phyloP scores from a whole-genome alignment of 148 eudicot species.

The Silene conica region DNA sequence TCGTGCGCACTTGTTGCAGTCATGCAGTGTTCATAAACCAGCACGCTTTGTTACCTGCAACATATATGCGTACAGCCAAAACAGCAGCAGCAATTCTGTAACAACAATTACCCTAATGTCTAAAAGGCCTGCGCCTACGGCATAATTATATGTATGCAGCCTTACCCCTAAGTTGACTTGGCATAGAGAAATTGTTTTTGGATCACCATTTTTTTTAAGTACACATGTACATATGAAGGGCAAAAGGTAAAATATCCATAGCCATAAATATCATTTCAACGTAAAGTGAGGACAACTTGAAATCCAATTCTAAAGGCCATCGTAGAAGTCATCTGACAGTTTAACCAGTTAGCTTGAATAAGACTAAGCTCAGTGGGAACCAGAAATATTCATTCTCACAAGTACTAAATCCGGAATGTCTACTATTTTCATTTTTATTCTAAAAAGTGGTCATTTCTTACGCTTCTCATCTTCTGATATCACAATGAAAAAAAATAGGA shows the following conservation, averaged over 20 bases:
- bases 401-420: not conserved
- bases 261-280: not conserved
- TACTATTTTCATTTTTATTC: not conserved
- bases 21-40: not conserved
- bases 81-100: not conserved
- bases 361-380: not conserved
- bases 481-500: not conserved
- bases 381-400: not conserved
- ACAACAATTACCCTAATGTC: not conserved
- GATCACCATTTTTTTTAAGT: not conserved
- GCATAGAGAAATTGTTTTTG: not conserved
- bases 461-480: not conserved
- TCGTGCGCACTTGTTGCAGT: not conserved
- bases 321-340: not conserved
- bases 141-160: not conserved
- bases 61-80: not conserved
- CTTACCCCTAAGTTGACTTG: not conserved
- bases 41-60: not conserved
- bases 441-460: not conserved
- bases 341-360: conserved; percentile 10
- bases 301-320: not conserved
- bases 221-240: not conserved
- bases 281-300: not conserved
- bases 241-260: too few species aligned
- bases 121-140: not conserved